Evolutionary conservation across 192 early-diverging fungal species (phyloP), one percentile per base, ranked within the genome.

Genomic region (Jimgerdemannia flammicorona): DNA sequence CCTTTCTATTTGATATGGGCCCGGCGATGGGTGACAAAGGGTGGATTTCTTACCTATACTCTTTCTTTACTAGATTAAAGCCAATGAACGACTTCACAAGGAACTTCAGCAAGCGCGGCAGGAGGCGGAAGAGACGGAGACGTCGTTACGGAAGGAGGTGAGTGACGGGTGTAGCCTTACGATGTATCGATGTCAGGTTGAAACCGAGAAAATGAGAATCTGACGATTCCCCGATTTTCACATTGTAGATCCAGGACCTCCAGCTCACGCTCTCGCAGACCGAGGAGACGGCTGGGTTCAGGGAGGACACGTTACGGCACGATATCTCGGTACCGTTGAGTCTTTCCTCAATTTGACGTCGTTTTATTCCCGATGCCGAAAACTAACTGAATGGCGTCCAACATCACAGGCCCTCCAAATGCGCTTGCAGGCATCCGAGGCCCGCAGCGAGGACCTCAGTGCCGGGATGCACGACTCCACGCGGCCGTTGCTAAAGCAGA

Each of bases 401-500:
- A 29, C 49, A 59, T 59, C 14, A 59, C 14, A 59, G 49, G 14
- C 49, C 6, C 67, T 85, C 10, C 84, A 85, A 69, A 75, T 65
- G n/a, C 80, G 79, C 18, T 67, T 87, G 54, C 84, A 87, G 39
- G 69, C 64, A 20, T 77, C 71, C 9, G 86, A 85, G 40, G 78
- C 76, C 44, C 74, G 79, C n/a, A 74, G 76, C 29, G 83, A 81
- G 70, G 84, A 85, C 17, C 66, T 84, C 0, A 75, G 74, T 14
- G 73, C 79, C 19, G 73, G 72, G 4, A 66, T 84, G 49, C 82
- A 87, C 73, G 84, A 84, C 40, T 80, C 86, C 1, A 83, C 82
- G 8, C 72, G 80, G 14, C 81, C 86, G 3, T 68, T 87, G 1
- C 67, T 87, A 11, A 74, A 73, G 14, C 86, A 85, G 66, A 84